These are phyloP conservation scores for Pleurotus cornucopiae DNA, from an alignment of 768 basidiomycete genomes.

Conservation along the genomic window DNA sequence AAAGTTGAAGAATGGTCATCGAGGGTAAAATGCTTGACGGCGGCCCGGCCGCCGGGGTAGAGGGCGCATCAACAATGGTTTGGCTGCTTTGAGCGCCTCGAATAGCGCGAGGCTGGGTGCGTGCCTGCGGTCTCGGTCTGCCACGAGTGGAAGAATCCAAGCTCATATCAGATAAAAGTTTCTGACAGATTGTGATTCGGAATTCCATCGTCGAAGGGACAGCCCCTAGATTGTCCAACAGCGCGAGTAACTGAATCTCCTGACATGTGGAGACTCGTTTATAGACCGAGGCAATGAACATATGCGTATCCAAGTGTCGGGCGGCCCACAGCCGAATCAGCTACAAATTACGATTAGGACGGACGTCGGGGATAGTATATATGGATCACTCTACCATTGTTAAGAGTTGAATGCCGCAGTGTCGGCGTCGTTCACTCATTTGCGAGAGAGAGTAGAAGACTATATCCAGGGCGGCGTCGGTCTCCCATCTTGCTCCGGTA, in stretches of 20 bases:
- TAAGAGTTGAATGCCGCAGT: conserved; percentile 30
- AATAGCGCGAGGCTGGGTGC: conserved; percentile 20
- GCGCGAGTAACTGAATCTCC: conserved; percentile 22
- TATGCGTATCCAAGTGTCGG: conserved; percentile 29
- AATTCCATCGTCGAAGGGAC: conserved; percentile 32
- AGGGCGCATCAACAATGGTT: conserved; percentile 1
- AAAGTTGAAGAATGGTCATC: conserved; percentile 13
- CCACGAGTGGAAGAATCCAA: neutral
- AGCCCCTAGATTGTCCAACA: conserved; percentile 33
- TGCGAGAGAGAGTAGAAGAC: conserved; percentile 33
- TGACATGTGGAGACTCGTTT: conserved; percentile 24
- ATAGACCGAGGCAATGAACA: conserved; percentile 32
- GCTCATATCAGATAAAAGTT: conserved; percentile 13
- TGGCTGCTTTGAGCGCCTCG: conserved; percentile 12
- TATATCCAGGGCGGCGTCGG: conserved; percentile 45
- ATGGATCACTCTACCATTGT: conserved; percentile 21
- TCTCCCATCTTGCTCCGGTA: conserved; percentile 50
- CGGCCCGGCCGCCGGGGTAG: neutral
- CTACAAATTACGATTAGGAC: conserved; percentile 17
- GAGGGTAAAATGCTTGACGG: conserved; percentile 14
- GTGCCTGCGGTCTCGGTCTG: conserved; percentile 18
- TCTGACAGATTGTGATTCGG: conserved; percentile 39
- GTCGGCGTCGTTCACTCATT: conserved; percentile 21
- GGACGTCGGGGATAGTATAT: conserved; percentile 9
- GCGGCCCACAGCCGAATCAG: conserved; percentile 34